Conservation (phyloP, 179 eudicot species). For the Corrigiola litoralis region DNA sequence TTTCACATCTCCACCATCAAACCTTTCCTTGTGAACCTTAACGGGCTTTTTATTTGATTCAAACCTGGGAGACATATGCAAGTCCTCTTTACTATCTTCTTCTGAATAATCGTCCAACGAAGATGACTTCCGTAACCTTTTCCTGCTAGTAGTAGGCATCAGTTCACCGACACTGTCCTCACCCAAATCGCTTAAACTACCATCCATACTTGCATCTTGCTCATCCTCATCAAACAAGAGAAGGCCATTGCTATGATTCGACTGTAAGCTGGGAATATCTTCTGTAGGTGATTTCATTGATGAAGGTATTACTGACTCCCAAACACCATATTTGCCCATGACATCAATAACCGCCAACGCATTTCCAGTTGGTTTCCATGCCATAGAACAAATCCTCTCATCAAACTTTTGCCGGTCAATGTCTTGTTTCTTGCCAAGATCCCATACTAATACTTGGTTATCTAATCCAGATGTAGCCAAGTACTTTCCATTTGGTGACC, state of each 20-base stretch:
- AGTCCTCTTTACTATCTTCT: conserved; percentile 41
- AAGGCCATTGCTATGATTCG: conserved; percentile 61
- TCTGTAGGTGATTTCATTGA: conserved; percentile 95
- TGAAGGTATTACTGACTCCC: conserved; percentile 86
- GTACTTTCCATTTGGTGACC: conserved; percentile 98
- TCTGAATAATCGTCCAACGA: conserved; percentile 41
- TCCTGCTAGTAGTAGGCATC: conserved; percentile 55
- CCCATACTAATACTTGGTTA: conserved; percentile 89
- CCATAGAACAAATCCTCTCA: conserved; percentile 71
- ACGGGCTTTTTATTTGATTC: conserved; percentile 51
- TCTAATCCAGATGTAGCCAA: conserved; percentile 90
- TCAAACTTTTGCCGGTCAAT: conserved; percentile 93
- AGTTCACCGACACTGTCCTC: conserved; percentile 67
- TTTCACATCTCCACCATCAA: conserved; percentile 33
- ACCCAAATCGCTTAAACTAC: conserved; percentile 73
- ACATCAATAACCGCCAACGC: conserved; percentile 87
- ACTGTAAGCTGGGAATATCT: conserved; percentile 56
- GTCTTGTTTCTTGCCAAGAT: conserved; percentile 67
- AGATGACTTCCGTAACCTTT: conserved; percentile 70
- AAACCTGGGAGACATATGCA: conserved; percentile 35
- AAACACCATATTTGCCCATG: conserved; percentile 88
- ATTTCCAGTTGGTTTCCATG: conserved; percentile 96
- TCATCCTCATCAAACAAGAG: conserved; percentile 74
- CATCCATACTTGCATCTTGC: conserved; percentile 50
- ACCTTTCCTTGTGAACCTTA: conserved; percentile 38